Conservation (phyloP, 2,329 filamentous ascomycete genomes). For the Septoria petroselini region DNA sequence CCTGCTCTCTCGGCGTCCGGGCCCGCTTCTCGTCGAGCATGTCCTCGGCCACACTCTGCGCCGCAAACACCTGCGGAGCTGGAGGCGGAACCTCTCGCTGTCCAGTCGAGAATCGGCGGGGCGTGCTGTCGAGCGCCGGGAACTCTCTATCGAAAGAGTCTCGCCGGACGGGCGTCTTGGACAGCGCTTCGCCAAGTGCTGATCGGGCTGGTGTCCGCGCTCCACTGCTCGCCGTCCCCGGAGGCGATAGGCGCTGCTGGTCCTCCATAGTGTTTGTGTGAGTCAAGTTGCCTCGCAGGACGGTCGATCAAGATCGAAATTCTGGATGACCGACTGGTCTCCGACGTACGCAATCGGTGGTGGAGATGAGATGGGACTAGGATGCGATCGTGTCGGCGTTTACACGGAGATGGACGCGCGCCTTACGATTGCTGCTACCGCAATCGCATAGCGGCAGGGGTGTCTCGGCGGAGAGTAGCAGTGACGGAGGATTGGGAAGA, state of each 20-base stretch:
- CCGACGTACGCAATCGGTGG: conserved; percentile 2
- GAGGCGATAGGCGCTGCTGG: conserved; percentile 15
- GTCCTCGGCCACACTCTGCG: conserved; percentile 31
- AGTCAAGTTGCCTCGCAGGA: no score
- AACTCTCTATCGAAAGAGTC: conserved; percentile 37
- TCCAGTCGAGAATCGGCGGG: conserved; percentile 37
- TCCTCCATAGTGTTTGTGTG: conserved; percentile 14
- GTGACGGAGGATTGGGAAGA: no score
- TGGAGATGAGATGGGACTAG: not conserved
- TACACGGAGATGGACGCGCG: conserved; percentile 5
- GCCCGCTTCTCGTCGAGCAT: conserved; percentile 31
- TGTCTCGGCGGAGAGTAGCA: not conserved
- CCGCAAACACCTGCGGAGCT: conserved; percentile 32
- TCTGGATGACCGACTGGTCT: not conserved
- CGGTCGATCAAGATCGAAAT: not conserved
- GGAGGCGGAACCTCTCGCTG: conserved; percentile 35
- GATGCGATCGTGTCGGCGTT: not conserved
- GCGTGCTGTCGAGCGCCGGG: conserved; percentile 31
- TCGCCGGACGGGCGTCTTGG: conserved; percentile 31
- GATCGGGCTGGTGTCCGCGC: conserved; percentile 16
- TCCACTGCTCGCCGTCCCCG: conserved; percentile 24
- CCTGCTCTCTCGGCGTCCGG: conserved; percentile 28
- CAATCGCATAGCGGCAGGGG: not conserved
- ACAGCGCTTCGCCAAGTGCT: conserved; percentile 33
- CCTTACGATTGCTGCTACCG: conserved; percentile 3